A percentile compares a stretch with the other conserved stretches of the same genome.
These are phyloP conservation scores for Myxozyma vanderwaltii DNA, from an alignment of 805 yeast species.

Conservation along the genomic window DNA sequence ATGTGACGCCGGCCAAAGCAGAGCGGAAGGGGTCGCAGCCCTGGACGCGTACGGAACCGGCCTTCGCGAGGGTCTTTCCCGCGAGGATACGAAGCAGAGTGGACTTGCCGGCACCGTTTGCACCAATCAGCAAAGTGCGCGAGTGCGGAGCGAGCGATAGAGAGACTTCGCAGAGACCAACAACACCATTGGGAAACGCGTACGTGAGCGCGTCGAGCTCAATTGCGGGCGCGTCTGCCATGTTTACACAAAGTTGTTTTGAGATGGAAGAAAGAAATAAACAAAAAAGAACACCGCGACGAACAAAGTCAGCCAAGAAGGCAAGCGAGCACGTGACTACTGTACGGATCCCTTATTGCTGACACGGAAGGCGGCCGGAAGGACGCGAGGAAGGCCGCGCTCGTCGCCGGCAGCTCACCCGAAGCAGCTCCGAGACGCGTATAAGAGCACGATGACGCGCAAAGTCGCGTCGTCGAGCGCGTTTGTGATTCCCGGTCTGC, in stretches of 20 bases:
- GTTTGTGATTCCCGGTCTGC: conserved; percentile 12
- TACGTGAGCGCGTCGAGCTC: conserved; percentile 67
- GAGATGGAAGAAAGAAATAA: too few relatives aligned
- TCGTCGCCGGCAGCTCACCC: background rate
- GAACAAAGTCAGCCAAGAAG: too few relatives aligned
- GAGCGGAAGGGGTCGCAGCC: conserved; percentile 88
- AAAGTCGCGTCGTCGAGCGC: background rate
- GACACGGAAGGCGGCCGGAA: conserved; percentile 2
- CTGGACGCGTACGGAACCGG: conserved; percentile 70
- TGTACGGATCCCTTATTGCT: background rate
- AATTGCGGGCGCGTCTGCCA: conserved; percentile 42
- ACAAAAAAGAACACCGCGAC: too few relatives aligned
- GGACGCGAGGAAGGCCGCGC: background rate
- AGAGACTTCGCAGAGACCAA: conserved; percentile 69
- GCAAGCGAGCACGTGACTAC: too few relatives aligned
- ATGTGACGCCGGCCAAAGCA: conserved; percentile 55
- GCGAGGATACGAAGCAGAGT: conserved; percentile 82
- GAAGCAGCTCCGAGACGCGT: conserved; percentile 10
- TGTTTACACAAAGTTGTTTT: background rate
- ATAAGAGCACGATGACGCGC: background rate
- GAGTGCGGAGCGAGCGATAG: conserved; percentile 68
- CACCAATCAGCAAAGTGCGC: conserved; percentile 80
- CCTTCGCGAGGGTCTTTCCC: conserved; percentile 82
- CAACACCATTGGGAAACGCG: conserved; percentile 60
- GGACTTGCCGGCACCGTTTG: conserved; percentile 93